Percentiles rank a stretch among this genome's conserved stretches.
These are phyloP conservation scores for Didymella sp. DNA, from an alignment of 2,329 filamentous ascomycete genomes.

Conservation along the genomic window DNA sequence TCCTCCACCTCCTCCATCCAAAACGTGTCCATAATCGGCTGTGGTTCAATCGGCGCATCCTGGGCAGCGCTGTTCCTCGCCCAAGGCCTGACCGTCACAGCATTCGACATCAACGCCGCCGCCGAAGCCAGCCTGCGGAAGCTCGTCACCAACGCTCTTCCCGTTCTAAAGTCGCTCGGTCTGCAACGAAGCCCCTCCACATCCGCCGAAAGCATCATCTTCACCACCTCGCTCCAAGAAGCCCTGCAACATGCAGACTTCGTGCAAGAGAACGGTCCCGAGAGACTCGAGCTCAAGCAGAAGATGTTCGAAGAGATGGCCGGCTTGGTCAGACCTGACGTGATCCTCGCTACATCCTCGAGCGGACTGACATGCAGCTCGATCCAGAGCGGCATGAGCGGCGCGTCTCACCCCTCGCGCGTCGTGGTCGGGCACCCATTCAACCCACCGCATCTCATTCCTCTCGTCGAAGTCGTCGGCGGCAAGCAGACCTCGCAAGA, in stretches of 20 bases:
- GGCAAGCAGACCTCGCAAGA: slow-evolving; percentile 25
- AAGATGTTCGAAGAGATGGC: slow-evolving; percentile 49
- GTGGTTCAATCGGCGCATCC: slow-evolving; percentile 51
- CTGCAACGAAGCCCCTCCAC: slow-evolving; percentile 16
- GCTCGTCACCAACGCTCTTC: slow-evolving; percentile 22
- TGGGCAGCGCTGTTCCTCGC: slow-evolving; percentile 54
- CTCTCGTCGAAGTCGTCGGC: slow-evolving; percentile 56
- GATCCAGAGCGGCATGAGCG: slow-evolving; percentile 28
- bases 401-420: slow-evolving; percentile 38
- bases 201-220: slow-evolving; percentile 16
- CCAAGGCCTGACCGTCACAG: slow-evolving; percentile 50
- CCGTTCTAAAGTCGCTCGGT: slow-evolving; percentile 19
- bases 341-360: slow-evolving; percentile 52
- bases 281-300: slow-evolving; percentile 51
- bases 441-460: slow-evolving; percentile 59
- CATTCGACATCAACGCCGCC: slow-evolving; percentile 52
- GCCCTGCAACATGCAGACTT: slow-evolving; percentile 36
- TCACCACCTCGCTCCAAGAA: slow-evolving; percentile 18
- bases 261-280: slow-evolving; percentile 53
- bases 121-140: slow-evolving; percentile 26
- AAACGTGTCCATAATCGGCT: slow-evolving; percentile 46
- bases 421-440: slow-evolving; percentile 54
- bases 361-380: slow-evolving; percentile 49
- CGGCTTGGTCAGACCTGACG: slow-evolving; percentile 33
- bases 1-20: slow-evolving; percentile 6